Evolutionary conservation across 345 rosid species (phyloP), one percentile per base, ranked within the genome.

Genomic region (Camelina neglecta): DNA sequence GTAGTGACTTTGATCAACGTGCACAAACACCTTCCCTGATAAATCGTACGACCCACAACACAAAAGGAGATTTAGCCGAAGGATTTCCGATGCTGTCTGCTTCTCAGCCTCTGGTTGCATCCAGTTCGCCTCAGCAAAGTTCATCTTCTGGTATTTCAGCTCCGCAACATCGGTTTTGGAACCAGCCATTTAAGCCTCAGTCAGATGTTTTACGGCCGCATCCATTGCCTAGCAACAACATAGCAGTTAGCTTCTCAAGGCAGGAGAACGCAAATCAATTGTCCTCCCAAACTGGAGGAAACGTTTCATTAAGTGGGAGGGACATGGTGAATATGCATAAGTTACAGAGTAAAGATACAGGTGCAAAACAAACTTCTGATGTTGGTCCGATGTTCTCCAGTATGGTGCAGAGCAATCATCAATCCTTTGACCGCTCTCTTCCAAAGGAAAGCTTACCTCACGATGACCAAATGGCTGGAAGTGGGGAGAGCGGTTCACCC

Each of bases 391-490:
- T 61, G 60, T 67, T 67, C 70, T 35, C 78, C 66, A 72, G 76
- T 55, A 60, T 79, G 67, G 71, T 76, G 24, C 88, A 83, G 76
- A 81, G 67, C 74, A 84, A 86, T 69, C 77, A 80, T 81, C 93
- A 86, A 84, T 82, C 93, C 59, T 85, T 84, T 82, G 91, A 79
- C 53, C 84, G 74, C 35, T 83, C 87, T 76, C 80, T 88, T 77
- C 81, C 80, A 45, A 76, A 75, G 75, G 84, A 80, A 79, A 86
- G 78, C 68, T 63, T 83, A 44, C 69, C 76, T 74, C 86, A 85
- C 44, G 85, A 88, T 72, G 70, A 83, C 71, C 91, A 82, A 81
- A 85, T 82, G 69, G 82, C 81, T 80, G 86, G 77, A 80, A 85
- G 71, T 83, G 70, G 70, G 60, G 90, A 85, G 39, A 62, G 59